Percentiles rank a stretch among this genome's conserved stretches.
Evolutionary conservation across 108 stramenopile species (phyloP).

Genomic region (Pseudonitzschia multistriata): DNA sequence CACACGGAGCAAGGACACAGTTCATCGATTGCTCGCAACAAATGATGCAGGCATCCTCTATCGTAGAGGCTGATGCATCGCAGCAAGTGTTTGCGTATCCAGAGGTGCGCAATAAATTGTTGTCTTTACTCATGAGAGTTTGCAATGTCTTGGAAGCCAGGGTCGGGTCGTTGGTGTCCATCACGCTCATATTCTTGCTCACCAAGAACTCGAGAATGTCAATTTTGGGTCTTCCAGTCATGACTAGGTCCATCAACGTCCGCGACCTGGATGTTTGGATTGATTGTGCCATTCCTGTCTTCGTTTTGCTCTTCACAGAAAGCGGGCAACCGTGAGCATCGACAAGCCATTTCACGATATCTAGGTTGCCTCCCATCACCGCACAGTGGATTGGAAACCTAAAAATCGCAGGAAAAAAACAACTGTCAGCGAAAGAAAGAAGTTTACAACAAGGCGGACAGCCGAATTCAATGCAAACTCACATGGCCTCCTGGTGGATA

Average conservation of each 20-base stretch:
- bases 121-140: slow-evolving; percentile 29
- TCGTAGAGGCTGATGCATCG: slow-evolving; percentile 19
- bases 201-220: slow-evolving; percentile 48
- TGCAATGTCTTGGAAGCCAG: slow-evolving; percentile 63
- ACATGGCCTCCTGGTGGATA: slow-evolving; percentile 54
- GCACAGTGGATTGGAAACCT: slow-evolving; percentile 79
- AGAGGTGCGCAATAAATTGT: neutral
- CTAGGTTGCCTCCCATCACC: slow-evolving; percentile 57
- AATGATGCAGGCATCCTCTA: slow-evolving; percentile 64
- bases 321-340: slow-evolving; percentile 72
- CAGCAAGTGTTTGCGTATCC: slow-evolving; percentile 7
- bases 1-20: slow-evolving; percentile 78
- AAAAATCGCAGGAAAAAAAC: neutral
- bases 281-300: slow-evolving; percentile 21
- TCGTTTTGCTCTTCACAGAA: slow-evolving; percentile 23
- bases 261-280: slow-evolving; percentile 39
- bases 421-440: neutral
- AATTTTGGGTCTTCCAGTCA: slow-evolving; percentile 51
- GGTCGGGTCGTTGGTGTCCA: slow-evolving; percentile 35
- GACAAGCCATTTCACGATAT: slow-evolving; percentile 72
- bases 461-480: neutral
- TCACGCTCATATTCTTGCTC: slow-evolving; percentile 24
- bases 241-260: slow-evolving; percentile 49
- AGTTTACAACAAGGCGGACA: neutral
- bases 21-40: slow-evolving; percentile 59